Percentiles rank a stretch among this genome's conserved stretches.
phyloP scores from a whole-genome alignment of 257 asterid genomes.

The Solanum rostratum region DNA sequence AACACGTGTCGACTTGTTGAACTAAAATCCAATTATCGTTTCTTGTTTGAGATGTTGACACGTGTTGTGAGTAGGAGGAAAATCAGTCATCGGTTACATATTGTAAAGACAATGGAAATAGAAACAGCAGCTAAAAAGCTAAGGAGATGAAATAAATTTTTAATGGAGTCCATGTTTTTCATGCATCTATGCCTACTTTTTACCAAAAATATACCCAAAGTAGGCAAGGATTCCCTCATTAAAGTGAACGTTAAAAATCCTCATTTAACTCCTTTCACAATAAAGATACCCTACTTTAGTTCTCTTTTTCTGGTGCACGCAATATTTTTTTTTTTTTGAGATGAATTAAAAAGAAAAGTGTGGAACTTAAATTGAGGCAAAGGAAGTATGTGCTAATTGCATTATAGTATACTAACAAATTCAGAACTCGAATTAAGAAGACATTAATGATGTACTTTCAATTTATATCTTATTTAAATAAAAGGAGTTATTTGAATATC shows the following conservation, averaged over 20 bases:
- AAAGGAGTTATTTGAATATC: no score
- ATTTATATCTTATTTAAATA: no score
- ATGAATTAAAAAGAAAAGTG: no score
- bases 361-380: no score
- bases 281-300: not conserved
- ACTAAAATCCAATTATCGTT: not conserved
- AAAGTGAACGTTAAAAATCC: not conserved
- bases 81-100: not conserved
- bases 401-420: no score
- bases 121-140: not conserved
- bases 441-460: no score
- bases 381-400: no score
- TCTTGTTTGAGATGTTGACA: not conserved
- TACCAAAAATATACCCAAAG: no score
- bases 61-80: not conserved
- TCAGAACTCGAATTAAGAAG: no score
- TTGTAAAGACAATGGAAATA: not conserved
- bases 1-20: constrained; percentile 22
- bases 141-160: no score
- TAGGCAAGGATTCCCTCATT: no score
- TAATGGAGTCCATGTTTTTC: not conserved
- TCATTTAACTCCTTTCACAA: not conserved
- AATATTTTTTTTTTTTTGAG: no score
- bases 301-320: not conserved
- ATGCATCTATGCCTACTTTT: not conserved